Evolutionary conservation across 768 basidiomycete species (phyloP).

Genomic region (Leccinum subgranulosum): DNA sequence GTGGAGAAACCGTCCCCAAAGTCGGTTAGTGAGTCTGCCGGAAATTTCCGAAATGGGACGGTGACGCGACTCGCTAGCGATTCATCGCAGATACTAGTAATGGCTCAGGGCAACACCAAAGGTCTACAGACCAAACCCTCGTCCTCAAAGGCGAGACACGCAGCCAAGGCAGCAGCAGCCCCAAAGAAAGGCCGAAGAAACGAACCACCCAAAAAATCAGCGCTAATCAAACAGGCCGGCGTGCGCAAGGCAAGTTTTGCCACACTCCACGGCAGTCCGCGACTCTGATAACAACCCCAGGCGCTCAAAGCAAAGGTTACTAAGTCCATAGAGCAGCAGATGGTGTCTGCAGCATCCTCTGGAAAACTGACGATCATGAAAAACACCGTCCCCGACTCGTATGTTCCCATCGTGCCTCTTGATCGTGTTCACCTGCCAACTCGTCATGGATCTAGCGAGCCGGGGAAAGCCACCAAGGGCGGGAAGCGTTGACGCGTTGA

Average conservation of each 20-base stretch:
- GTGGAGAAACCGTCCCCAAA: neutral
- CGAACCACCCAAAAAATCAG: slow-evolving; percentile 79
- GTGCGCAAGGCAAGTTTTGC: slow-evolving; percentile 61
- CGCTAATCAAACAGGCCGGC: slow-evolving; percentile 68
- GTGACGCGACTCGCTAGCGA: neutral
- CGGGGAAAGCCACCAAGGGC: slow-evolving; percentile 14
- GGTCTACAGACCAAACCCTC: slow-evolving; percentile 58
- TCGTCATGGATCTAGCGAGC: slow-evolving; percentile 16
- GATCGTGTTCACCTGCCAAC: neutral
- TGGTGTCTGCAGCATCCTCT: slow-evolving; percentile 83
- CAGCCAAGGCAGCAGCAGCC: slow-evolving; percentile 63
- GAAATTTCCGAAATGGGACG: slow-evolving; percentile 21
- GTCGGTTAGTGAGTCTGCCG: slow-evolving; percentile 15
- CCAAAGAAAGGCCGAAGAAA: slow-evolving; percentile 77
- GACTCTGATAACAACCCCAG: slow-evolving; percentile 35
- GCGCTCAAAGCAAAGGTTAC: slow-evolving; percentile 87
- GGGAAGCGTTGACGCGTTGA: slow-evolving; percentile 16
- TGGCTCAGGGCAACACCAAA: slow-evolving; percentile 89
- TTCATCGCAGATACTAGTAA: neutral
- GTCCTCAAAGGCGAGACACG: slow-evolving; percentile 47
- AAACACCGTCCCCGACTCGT: slow-evolving; percentile 40
- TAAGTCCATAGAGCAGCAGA: slow-evolving; percentile 87
- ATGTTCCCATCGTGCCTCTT: slow-evolving; percentile 2
- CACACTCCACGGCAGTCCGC: neutral
- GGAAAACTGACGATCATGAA: slow-evolving; percentile 95